phyloP scores from a whole-genome alignment of 805 yeast species.

The Schwanniomyces sp. region DNA sequence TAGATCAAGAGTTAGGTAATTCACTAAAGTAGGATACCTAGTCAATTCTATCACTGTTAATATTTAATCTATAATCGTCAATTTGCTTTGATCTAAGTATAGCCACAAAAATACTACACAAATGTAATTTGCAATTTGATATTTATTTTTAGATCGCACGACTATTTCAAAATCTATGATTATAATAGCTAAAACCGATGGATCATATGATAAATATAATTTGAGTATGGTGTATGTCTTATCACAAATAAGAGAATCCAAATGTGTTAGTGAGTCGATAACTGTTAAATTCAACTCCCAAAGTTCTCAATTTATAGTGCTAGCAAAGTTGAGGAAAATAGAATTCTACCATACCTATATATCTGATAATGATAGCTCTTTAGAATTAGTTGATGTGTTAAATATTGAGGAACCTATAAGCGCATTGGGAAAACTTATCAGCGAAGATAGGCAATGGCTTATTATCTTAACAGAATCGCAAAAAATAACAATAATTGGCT shows the following conservation, averaged over 20 bases:
- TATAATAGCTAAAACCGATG: background rate
- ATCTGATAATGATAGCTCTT: background rate
- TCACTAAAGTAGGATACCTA: no score
- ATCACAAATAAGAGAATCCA: conserved; percentile 16
- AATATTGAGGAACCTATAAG: conserved; percentile 11
- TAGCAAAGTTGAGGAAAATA: conserved; percentile 11
- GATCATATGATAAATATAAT: background rate
- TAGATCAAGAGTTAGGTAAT: background rate
- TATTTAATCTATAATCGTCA: no score
- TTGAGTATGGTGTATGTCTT: conserved; percentile 14
- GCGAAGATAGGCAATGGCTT: conserved; percentile 11
- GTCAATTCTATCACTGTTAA: no score
- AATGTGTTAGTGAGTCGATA: conserved; percentile 12
- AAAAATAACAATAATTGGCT: conserved; percentile 9
- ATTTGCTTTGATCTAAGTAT: background rate
- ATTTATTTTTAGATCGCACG: background rate
- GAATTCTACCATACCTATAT: conserved; percentile 10
- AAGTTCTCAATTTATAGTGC: conserved; percentile 8
- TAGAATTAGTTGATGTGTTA: conserved; percentile 10
- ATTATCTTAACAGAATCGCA: conserved; percentile 12
- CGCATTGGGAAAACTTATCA: conserved; percentile 10
- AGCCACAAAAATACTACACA: background rate
- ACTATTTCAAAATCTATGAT: background rate
- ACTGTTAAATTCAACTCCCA: conserved; percentile 8
- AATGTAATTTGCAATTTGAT: background rate